Evolutionary conservation across 139 green algal genomes (phyloP).

Genomic region (Closterium sp.): DNA sequence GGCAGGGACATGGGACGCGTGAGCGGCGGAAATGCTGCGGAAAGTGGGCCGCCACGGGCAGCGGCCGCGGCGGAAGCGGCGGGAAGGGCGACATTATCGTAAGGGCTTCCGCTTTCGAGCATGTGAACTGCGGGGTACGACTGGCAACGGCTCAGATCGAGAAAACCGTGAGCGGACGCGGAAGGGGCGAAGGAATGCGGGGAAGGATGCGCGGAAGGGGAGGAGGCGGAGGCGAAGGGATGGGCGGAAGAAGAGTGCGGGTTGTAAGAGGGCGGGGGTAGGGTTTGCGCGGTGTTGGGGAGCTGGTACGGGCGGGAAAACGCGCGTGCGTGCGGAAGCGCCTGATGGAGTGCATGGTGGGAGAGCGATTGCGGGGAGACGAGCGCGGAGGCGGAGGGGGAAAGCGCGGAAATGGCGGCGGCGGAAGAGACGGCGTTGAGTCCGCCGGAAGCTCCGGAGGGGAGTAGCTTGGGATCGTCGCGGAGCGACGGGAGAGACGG

Average conservation of each 20-base stretch:
- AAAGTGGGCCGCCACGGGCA: background rate
- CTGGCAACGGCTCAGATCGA: background rate
- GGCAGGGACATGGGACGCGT: slow-evolving; percentile 1
- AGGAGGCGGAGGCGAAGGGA: background rate
- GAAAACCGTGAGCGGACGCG: background rate
- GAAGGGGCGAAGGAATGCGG: background rate
- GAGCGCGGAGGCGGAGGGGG: background rate
- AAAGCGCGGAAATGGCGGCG: background rate
- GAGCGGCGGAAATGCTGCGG: background rate
- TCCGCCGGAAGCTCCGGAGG: background rate
- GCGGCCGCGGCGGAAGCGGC: no score
- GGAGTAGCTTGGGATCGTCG: background rate
- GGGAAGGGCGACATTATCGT: background rate
- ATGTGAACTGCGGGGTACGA: background rate
- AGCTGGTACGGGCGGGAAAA: slow-evolving; percentile 3
- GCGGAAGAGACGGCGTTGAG: background rate
- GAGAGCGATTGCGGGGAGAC: background rate
- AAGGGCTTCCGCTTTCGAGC: background rate
- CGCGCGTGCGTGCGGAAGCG: background rate
- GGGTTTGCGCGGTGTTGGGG: background rate
- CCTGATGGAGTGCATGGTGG: background rate
- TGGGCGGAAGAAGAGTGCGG: background rate
- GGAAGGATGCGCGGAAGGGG: background rate
- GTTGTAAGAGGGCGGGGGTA: background rate
- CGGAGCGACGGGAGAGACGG: background rate